Evolutionary conservation across 306 rosid genomes (phyloP).

Genomic region (Phaseolus lunatus): DNA sequence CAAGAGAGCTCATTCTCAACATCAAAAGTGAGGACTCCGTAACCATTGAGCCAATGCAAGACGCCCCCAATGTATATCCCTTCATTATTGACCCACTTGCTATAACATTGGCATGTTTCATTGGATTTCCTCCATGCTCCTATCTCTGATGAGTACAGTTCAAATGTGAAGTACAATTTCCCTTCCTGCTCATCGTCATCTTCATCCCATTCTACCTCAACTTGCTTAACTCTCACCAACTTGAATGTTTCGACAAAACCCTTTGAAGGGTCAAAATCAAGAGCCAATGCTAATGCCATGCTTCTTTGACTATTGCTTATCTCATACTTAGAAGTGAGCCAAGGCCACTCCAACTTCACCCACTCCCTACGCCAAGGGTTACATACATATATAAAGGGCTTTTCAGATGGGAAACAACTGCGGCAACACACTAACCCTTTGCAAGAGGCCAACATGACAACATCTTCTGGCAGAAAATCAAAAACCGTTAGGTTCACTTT

Average conservation of each 20-base stretch:
- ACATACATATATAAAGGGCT: slow-evolving; percentile 60
- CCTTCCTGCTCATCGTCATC: slow-evolving; percentile 25
- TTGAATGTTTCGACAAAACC: slow-evolving; percentile 48
- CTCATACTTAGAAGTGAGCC: not conserved
- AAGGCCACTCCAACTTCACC: slow-evolving; percentile 45
- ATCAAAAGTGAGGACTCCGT: slow-evolving; percentile 57
- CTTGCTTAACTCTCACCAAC: slow-evolving; percentile 49
- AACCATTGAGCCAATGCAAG: slow-evolving; percentile 64
- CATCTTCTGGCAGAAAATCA: slow-evolving; percentile 63
- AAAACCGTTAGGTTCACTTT: slow-evolving; percentile 41
- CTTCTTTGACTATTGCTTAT: not conserved
- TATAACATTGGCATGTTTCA: slow-evolving; percentile 49
- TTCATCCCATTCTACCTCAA: slow-evolving; percentile 30
- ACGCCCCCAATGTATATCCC: slow-evolving; percentile 53
- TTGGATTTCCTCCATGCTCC: slow-evolving; percentile 55
- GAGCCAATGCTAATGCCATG: slow-evolving; percentile 52
- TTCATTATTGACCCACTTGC: slow-evolving; percentile 48
- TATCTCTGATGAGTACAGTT: slow-evolving; percentile 56
- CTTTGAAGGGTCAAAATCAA: slow-evolving; percentile 56
- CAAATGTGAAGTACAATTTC: slow-evolving; percentile 48
- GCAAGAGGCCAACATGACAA: slow-evolving; percentile 58
- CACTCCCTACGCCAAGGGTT: slow-evolving; percentile 62
- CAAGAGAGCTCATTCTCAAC: slow-evolving; percentile 58
- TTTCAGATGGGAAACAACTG: slow-evolving; percentile 50
- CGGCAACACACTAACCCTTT: slow-evolving; percentile 69